Conservation (phyloP, 306 rosid genomes). For the Fragaria ananassa region DNA sequence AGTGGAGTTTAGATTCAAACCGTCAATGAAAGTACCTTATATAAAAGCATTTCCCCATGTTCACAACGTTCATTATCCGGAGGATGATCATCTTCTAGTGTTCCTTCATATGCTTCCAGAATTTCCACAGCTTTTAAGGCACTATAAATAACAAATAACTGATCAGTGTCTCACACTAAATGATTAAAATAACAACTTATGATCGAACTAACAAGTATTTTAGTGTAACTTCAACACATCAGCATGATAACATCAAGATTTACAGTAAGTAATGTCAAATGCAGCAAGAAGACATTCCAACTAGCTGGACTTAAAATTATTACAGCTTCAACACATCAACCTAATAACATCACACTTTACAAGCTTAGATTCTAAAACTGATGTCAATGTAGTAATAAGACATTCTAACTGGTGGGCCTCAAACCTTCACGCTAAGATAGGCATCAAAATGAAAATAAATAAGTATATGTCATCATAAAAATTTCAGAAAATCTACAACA, state of each 20-base stretch:
- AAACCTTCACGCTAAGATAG: neutral
- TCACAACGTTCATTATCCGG: constrained; percentile 95
- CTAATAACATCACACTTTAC: neutral
- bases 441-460: neutral
- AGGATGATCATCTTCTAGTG: constrained; percentile 92
- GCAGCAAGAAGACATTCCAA: neutral
- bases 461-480: neutral
- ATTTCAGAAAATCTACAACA: constrained; percentile 14
- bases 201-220: neutral
- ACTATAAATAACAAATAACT: constrained; percentile 37
- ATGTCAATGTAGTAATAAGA: neutral
- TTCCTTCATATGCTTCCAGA: constrained; percentile 98
- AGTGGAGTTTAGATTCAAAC: constrained; percentile 8
- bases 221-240: neutral
- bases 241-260: neutral
- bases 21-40: constrained; percentile 56
- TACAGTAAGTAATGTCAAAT: neutral
- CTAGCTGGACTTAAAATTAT: neutral
- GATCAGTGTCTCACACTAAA: constrained; percentile 9
- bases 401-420: neutral
- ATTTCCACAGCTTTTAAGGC: constrained; percentile 90
- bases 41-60: constrained; percentile 97
- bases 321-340: neutral
- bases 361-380: neutral
- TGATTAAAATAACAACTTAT: neutral